Percentiles rank a stretch among this genome's conserved stretches.
Evolutionary conservation across 306 rosid species (phyloP).

Genomic region (Ammopiptanthus mongolicus): DNA sequence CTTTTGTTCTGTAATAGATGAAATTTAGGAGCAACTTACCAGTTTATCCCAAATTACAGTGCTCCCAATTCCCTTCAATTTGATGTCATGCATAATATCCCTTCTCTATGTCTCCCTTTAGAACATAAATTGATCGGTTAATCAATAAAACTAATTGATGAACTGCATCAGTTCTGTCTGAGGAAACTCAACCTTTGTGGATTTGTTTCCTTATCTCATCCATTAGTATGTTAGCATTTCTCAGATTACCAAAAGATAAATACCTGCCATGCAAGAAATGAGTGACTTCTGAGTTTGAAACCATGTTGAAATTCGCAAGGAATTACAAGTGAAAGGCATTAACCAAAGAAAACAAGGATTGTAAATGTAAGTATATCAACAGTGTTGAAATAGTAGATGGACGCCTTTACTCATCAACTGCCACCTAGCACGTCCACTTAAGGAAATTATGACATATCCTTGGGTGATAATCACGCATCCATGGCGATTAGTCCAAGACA

Average conservation of each 20-base stretch:
- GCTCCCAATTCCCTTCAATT: neutral
- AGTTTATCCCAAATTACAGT: neutral
- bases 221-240: conserved; percentile 77
- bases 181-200: conserved; percentile 50
- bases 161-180: conserved; percentile 72
- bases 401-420: neutral
- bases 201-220: conserved; percentile 71
- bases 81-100: neutral
- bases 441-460: neutral
- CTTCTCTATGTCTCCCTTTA: too few species aligned
- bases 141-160: conserved; percentile 34
- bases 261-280: conserved; percentile 49
- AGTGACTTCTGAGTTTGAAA: conserved; percentile 1
- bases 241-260: conserved; percentile 71
- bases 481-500: neutral
- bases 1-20: neutral
- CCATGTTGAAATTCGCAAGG: conserved; percentile 7
- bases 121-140: neutral
- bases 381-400: neutral
- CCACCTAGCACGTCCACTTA: neutral
- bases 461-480: neutral
- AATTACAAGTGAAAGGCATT: neutral
- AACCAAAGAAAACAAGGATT: conserved; percentile 11
- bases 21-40: neutral
- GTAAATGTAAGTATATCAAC: neutral